Base-by-base conservation (phyloP, 805 yeast species). In the Jamesozyma lodderae region DNA sequence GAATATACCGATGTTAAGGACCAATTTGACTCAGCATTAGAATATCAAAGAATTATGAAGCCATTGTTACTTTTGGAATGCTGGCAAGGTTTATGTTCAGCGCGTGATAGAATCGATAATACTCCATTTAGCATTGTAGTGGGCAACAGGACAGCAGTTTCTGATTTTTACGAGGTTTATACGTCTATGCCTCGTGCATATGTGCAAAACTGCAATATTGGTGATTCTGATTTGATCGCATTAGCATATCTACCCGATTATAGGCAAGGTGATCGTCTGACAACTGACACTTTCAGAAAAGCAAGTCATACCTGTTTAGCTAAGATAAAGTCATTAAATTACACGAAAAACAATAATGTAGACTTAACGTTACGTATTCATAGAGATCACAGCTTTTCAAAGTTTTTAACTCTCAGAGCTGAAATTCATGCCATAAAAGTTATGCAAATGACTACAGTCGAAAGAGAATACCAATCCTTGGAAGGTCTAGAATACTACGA, bases 401-500 rank as follows among this genome's bases (percentile, higher is more conserved):
- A 62, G 25, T 65, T 70, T 39, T 56, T 88, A 35, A 68, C 79
- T 1, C 82, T 92, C 0, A 73, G 81, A 33, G 61, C 79, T 6
- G 72, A 73, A 16, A 56, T 90, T 4, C 70, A 73, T 33, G 87
- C 79, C 14, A 70, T 86, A 72, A 72, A 75, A 39, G 80, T 88
- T 2, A 79, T 83, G 74, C 92, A 80, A 49, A 77, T 92, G 87
- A 73, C 82, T 1, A 90, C 99, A 0, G 73, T 88, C 13, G 98
- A 92, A 58, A 79, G 99, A 66, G 98, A 92, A 55, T 94, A 68
- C 50, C 72, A 88, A 0, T 81, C 98, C 0, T 62, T 94, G 47
- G 75, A 70, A 55, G 96, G 94, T 1, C 66, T 92, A 37, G 79
- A 72, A 37, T 87, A 81, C 55, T 94, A 87, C 52, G 94, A 86